These are phyloP conservation scores for Fusarium albidum DNA, from an alignment of 2,329 filamentous ascomycete species.

Conservation along the genomic window DNA sequence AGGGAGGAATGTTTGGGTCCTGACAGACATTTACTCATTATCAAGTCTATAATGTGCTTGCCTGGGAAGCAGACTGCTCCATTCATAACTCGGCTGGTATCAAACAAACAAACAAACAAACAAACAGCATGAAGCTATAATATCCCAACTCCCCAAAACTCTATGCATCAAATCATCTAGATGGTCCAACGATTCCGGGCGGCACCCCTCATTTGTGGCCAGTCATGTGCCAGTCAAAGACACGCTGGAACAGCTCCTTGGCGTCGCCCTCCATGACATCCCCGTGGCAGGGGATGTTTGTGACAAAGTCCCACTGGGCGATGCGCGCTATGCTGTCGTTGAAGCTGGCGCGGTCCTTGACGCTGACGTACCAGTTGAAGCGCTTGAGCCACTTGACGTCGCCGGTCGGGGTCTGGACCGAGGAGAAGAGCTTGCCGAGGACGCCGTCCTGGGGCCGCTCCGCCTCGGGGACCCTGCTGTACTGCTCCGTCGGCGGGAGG, in stretches of 20 bases:
- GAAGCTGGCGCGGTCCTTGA: slow-evolving; percentile 71
- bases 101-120: no score
- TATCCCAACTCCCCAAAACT: slow-evolving; percentile 6
- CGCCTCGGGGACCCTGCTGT: slow-evolving; percentile 67
- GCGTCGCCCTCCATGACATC: slow-evolving; percentile 80
- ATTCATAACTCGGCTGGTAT: no score
- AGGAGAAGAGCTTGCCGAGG: slow-evolving; percentile 54
- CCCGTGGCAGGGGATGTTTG: slow-evolving; percentile 90
- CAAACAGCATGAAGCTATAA: no score
- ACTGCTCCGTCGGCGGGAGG: slow-evolving; percentile 87
- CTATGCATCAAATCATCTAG: background rate
- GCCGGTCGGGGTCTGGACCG: slow-evolving; percentile 69
- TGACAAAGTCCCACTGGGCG: slow-evolving; percentile 82
- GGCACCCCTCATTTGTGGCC: slow-evolving; percentile 36
- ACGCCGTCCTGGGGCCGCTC: slow-evolving; percentile 46
- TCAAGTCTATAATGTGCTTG: no score
- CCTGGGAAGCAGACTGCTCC: no score
- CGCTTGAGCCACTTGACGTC: slow-evolving; percentile 79
- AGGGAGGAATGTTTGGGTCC: no score
- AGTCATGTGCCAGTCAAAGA: slow-evolving; percentile 85
- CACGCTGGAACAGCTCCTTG: slow-evolving; percentile 78
- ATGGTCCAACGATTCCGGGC: background rate
- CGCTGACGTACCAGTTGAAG: slow-evolving; percentile 80
- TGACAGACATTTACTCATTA: no score
- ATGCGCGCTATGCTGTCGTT: slow-evolving; percentile 75